Evolutionary conservation across 1,139 yeast species (phyloP).

Genomic region (Yamadazyma mexicana): DNA sequence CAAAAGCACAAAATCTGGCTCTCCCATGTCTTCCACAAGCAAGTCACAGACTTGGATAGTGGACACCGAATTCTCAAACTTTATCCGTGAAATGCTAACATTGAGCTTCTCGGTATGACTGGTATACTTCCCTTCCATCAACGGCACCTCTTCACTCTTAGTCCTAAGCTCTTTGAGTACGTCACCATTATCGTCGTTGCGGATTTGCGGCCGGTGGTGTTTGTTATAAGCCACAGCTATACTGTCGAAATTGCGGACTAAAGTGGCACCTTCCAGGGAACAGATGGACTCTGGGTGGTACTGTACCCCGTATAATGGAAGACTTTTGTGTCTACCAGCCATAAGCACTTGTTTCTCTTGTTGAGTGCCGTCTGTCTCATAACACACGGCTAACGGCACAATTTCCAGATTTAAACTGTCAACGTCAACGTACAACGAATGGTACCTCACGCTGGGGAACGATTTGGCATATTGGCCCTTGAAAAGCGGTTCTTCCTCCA

Average conservation of each 20-base stretch:
- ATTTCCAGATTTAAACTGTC: constrained; percentile 29
- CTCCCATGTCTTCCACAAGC: constrained; percentile 18
- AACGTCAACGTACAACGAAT: constrained; percentile 66
- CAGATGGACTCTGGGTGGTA: constrained; percentile 97
- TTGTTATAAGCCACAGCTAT: constrained; percentile 47
- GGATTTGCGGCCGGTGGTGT: constrained; percentile 13
- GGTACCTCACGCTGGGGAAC: constrained; percentile 75
- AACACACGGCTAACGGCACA: constrained; percentile 58
- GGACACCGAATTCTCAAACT: constrained; percentile 13
- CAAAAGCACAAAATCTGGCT: constrained; percentile 52
- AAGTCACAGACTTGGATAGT: constrained; percentile 55
- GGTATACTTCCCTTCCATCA: constrained; percentile 8
- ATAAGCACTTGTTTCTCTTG: constrained; percentile 37
- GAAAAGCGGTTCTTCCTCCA: constrained; percentile 31
- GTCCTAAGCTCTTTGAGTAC: constrained; percentile 3
- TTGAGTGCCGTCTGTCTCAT: constrained; percentile 31
- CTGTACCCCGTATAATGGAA: constrained; percentile 91
- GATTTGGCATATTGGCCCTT: constrained; percentile 34
- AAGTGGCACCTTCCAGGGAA: constrained; percentile 60
- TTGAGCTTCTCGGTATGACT: constrained; percentile 3
- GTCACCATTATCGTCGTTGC: not conserved
- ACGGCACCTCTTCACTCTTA: constrained; percentile 11
- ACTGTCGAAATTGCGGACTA: constrained; percentile 63
- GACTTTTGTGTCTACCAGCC: constrained; percentile 48
- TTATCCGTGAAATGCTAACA: constrained; percentile 10